Evolutionary conservation across 108 stramenopile species (phyloP).

Genomic region (Cyclotella choctawhatcheeana): DNA sequence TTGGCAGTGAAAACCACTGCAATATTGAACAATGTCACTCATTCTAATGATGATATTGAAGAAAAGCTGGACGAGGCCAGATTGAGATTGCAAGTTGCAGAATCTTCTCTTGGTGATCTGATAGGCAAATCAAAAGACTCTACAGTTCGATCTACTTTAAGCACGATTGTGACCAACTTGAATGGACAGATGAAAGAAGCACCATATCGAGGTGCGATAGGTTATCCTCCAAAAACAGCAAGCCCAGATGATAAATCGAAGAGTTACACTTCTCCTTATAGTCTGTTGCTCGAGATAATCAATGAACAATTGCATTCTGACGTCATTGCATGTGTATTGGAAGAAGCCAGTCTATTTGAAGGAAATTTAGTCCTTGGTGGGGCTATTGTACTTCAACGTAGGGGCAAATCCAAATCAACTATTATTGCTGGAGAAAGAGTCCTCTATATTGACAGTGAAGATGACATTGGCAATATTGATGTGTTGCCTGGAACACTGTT

Average conservation of each 20-base stretch:
- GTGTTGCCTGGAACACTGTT: slow-evolving; percentile 63
- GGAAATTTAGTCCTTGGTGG: slow-evolving; percentile 80
- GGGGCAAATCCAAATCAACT: slow-evolving; percentile 50
- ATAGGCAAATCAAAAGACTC: neutral
- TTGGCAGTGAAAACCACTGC: slow-evolving; percentile 38
- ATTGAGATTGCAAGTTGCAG: slow-evolving; percentile 29
- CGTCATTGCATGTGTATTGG: slow-evolving; percentile 79
- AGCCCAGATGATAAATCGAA: slow-evolving; percentile 31
- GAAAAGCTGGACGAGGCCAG: slow-evolving; percentile 38
- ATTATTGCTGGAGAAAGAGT: slow-evolving; percentile 63
- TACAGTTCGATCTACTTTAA: slow-evolving; percentile 16
- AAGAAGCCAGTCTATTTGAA: slow-evolving; percentile 77
- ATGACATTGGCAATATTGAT: slow-evolving; percentile 68
- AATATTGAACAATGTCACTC: neutral
- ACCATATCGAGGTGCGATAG: slow-evolving; percentile 85
- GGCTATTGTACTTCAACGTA: slow-evolving; percentile 70
- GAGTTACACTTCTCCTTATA: slow-evolving; percentile 72
- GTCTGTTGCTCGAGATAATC: slow-evolving; percentile 73
- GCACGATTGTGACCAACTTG: slow-evolving; percentile 29
- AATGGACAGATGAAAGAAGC: slow-evolving; percentile 49
- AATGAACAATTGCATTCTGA: slow-evolving; percentile 75
- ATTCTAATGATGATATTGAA: neutral
- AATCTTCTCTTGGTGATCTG: slow-evolving; percentile 30
- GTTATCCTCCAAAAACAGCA: slow-evolving; percentile 63
- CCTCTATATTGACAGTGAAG: slow-evolving; percentile 61